phyloP scores from a whole-genome alignment of 441 rosid species.

The Croton setiger region DNA sequence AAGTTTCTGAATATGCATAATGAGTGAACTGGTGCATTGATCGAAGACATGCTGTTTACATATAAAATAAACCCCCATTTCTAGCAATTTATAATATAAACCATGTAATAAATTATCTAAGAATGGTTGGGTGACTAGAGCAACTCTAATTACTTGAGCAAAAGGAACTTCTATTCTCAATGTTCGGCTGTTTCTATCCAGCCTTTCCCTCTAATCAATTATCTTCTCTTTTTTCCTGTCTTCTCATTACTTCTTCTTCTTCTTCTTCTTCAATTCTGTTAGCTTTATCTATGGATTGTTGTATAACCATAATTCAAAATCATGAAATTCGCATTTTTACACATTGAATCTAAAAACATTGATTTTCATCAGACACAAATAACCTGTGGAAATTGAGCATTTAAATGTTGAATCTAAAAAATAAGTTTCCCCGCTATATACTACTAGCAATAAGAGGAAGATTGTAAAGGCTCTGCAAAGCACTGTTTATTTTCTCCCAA shows the following conservation, averaged over 20 bases:
- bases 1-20: background rate
- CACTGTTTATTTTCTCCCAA: no score
- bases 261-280: background rate
- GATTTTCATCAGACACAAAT: background rate
- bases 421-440: background rate
- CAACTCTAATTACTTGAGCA: conserved; percentile 1
- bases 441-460: background rate
- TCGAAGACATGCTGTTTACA: background rate
- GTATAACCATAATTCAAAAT: background rate
- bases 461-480: background rate
- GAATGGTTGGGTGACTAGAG: background rate
- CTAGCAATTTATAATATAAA: background rate
- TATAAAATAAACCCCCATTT: background rate
- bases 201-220: background rate
- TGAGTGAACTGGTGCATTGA: background rate
- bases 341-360: background rate
- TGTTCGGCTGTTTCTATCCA: background rate
- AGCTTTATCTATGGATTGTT: background rate
- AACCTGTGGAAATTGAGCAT: background rate
- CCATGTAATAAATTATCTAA: background rate
- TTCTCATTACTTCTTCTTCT: background rate
- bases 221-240: background rate
- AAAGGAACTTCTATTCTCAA: background rate
- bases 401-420: background rate
- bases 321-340: background rate